Percentiles rank a stretch among this genome's conserved stretches.
phyloP scores from a whole-genome alignment of 1,284 basidiomycete genomes.

The Irpex sp. region DNA sequence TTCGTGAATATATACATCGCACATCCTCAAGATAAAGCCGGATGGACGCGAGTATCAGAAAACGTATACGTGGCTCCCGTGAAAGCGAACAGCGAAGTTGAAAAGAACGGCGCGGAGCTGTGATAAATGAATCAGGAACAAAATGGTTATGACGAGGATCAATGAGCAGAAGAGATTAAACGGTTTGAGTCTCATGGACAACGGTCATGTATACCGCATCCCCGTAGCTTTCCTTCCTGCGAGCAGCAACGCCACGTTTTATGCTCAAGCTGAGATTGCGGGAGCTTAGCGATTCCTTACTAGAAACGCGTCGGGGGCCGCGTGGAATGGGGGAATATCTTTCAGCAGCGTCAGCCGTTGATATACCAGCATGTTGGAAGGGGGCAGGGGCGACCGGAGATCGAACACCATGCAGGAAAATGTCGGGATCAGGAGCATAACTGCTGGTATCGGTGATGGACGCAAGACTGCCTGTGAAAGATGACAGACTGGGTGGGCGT shows the following conservation, averaged over 20 bases:
- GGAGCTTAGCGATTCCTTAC: constrained; percentile 29
- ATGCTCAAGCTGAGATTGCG: constrained; percentile 24
- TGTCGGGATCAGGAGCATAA: constrained; percentile 25
- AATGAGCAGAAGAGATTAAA: not conserved
- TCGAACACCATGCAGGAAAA: constrained; percentile 24
- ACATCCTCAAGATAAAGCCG: not conserved
- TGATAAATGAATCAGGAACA: constrained; percentile 5
- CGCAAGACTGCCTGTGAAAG: constrained; percentile 29
- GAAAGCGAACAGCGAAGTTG: constrained; percentile 7
- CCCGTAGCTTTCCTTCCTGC: constrained; percentile 26
- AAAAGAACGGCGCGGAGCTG: not conserved
- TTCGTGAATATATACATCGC: constrained; percentile 5
- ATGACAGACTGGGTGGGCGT: constrained; percentile 26
- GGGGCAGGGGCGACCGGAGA: constrained; percentile 27
- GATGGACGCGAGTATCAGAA: constrained; percentile 1
- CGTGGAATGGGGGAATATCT: constrained; percentile 4
- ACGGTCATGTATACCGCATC: constrained; percentile 47
- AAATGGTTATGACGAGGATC: constrained; percentile 4
- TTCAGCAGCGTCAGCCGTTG: constrained; percentile 4
- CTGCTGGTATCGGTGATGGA: constrained; percentile 33
- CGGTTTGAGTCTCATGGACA: constrained; percentile 42
- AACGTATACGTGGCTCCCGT: not conserved
- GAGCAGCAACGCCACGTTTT: constrained; percentile 17
- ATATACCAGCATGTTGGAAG: constrained; percentile 31
- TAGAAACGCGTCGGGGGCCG: constrained; percentile 25